Evolutionary conservation across 2,329 filamentous ascomycete genomes (phyloP).

Genomic region (Neurospora sp.): DNA sequence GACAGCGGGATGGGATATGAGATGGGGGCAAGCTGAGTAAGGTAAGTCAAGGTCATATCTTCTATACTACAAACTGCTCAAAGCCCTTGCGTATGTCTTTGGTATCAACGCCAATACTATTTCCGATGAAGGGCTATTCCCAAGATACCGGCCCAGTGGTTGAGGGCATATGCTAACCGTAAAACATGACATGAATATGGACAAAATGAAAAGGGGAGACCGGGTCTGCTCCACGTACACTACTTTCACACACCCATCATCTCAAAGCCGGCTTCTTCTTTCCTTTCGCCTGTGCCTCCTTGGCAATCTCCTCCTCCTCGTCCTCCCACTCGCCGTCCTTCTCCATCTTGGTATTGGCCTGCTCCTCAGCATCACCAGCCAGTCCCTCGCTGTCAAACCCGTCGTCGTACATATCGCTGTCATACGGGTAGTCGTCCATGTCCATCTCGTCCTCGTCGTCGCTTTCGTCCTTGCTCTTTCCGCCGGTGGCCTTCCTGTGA

Average conservation of each 20-base stretch:
- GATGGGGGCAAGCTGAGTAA: neutral
- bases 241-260: neutral
- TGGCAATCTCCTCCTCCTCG: slow-evolving; percentile 31
- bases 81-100: neutral
- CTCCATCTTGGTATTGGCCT: slow-evolving; percentile 39
- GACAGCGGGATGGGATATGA: neutral
- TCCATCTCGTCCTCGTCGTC: slow-evolving; percentile 28
- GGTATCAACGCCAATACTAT: neutral
- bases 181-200: neutral
- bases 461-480: slow-evolving; percentile 49
- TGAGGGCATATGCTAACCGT: neutral
- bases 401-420: slow-evolving; percentile 29
- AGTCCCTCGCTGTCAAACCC: slow-evolving; percentile 42
- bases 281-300: slow-evolving; percentile 6
- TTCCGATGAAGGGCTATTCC: neutral
- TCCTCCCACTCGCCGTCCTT: slow-evolving; percentile 44
- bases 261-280: slow-evolving; percentile 13
- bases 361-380: slow-evolving; percentile 40
- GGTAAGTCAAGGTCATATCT: neutral
- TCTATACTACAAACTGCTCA: too few species aligned
- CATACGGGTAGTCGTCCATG: slow-evolving; percentile 28
- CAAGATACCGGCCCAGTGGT: neutral
- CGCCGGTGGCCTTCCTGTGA: slow-evolving; percentile 49
- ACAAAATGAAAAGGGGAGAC: neutral
- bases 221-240: neutral